Evolutionary conservation across 2,329 filamentous ascomycete species (phyloP).

Genomic region (Ophiosphaerella herpotricha): DNA sequence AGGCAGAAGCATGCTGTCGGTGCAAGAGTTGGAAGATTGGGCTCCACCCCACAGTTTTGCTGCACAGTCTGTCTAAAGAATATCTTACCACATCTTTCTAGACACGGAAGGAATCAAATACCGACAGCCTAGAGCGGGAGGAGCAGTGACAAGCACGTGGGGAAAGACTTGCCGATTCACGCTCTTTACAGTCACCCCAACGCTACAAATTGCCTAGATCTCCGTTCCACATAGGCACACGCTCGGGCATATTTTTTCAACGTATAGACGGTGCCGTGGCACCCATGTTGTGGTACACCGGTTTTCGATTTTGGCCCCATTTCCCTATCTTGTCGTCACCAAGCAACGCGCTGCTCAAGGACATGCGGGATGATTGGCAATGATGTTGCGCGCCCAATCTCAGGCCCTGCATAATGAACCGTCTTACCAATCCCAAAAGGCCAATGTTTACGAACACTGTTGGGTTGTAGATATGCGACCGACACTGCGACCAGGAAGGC

Average conservation of each 20-base stretch:
- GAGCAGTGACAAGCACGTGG: background rate
- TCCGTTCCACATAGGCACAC: background rate
- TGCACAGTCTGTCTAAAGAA: background rate
- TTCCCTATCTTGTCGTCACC: constrained; percentile 19
- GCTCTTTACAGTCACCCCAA: background rate
- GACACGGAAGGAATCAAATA: no score
- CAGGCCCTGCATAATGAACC: background rate
- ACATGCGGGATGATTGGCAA: constrained; percentile 10
- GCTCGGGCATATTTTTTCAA: constrained; percentile 5
- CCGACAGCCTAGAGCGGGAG: no score
- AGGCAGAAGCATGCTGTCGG: constrained; percentile 35
- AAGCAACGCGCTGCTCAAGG: constrained; percentile 4
- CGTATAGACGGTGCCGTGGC: constrained; percentile 10
- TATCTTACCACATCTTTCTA: constrained; percentile 10
- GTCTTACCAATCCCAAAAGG: background rate
- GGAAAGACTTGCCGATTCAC: background rate
- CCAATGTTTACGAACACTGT: constrained; percentile 1
- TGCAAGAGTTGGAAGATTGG: constrained; percentile 16
- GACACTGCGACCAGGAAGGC: constrained; percentile 1
- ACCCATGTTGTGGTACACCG: constrained; percentile 17
- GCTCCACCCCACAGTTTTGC: background rate
- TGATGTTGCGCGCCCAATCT: constrained; percentile 5
- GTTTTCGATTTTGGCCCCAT: constrained; percentile 23
- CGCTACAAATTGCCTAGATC: background rate
- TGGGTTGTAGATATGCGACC: constrained; percentile 8